Evolutionary conservation across 2,329 filamentous ascomycete genomes (phyloP).

Genomic region (Hyphodiscus sp.): DNA sequence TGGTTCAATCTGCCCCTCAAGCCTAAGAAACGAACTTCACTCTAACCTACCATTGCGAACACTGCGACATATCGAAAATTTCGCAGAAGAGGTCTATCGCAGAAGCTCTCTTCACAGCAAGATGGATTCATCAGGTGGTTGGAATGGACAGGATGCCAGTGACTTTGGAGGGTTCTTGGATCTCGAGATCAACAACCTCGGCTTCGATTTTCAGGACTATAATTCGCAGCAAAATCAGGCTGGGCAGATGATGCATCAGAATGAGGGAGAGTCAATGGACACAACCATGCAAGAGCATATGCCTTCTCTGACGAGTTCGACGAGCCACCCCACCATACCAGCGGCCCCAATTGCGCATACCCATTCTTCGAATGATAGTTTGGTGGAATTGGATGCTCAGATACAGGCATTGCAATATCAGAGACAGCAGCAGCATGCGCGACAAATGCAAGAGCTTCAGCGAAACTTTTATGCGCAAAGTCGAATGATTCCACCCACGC

Average conservation of each 20-base stretch:
- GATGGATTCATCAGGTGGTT: constrained; percentile 33
- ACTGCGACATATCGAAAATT: too few relatives aligned
- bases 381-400: constrained; percentile 57
- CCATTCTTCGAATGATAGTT: constrained; percentile 44
- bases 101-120: constrained; percentile 2
- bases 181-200: constrained; percentile 48
- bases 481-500: constrained; percentile 68
- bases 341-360: constrained; percentile 32
- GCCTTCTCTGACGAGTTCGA: constrained; percentile 40
- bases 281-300: constrained; percentile 42
- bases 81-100: too few relatives aligned
- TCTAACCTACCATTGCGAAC: too few relatives aligned
- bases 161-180: constrained; percentile 60
- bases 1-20: too few relatives aligned
- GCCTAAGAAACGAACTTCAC: too few relatives aligned
- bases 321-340: constrained; percentile 39
- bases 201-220: constrained; percentile 55
- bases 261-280: constrained; percentile 37
- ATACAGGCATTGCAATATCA: constrained; percentile 37
- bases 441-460: constrained; percentile 46
- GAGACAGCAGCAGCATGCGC: constrained; percentile 38
- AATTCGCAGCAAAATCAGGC: constrained; percentile 28
- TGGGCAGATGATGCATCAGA: constrained; percentile 24
- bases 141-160: constrained; percentile 54
- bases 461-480: constrained; percentile 47